phyloP scores from a whole-genome alignment of 768 basidiomycete genomes.

The Mycena albidolilacea region DNA sequence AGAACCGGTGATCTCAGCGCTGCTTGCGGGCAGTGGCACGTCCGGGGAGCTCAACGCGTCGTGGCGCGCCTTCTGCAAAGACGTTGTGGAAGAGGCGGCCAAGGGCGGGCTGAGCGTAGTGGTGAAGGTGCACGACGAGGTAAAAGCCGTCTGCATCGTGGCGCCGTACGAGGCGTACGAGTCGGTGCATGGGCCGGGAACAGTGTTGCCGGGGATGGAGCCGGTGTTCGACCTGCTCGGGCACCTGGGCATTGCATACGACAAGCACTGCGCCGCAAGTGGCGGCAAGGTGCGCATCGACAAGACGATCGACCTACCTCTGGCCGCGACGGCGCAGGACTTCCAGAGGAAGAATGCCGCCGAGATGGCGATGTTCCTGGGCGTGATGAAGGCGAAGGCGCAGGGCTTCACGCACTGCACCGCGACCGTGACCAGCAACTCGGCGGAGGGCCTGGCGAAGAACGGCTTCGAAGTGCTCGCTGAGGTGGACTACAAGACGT shows the following conservation, averaged over 20 bases:
- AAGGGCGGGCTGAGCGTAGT: slow-evolving; percentile 6
- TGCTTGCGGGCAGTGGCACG: slow-evolving; percentile 1
- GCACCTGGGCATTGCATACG: slow-evolving; percentile 5
- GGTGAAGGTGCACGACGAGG: slow-evolving; percentile 9
- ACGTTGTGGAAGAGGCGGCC: slow-evolving; percentile 6
- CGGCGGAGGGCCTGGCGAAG: neutral
- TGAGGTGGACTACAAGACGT: slow-evolving; percentile 2
- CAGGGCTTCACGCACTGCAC: slow-evolving; percentile 6
- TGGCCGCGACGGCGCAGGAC: slow-evolving; percentile 2
- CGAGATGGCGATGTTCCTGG: slow-evolving; percentile 4
- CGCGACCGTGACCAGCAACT: slow-evolving; percentile 3
- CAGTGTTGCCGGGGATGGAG: slow-evolving; percentile 6
- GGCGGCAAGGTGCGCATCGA: slow-evolving; percentile 1
- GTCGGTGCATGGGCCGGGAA: neutral
- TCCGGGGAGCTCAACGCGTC: slow-evolving; percentile 1
- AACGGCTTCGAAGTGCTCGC: slow-evolving; percentile 8
- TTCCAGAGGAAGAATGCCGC: slow-evolving; percentile 4
- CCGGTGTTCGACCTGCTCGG: slow-evolving; percentile 7
- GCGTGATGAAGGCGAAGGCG: slow-evolving; percentile 9
- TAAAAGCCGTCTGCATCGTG: slow-evolving; percentile 11
- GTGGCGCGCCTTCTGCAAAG: slow-evolving; percentile 4
- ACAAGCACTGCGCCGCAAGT: slow-evolving; percentile 9
- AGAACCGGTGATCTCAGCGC: neutral
- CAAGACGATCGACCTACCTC: neutral
- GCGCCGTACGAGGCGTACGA: neutral